Evolutionary conservation across 2,329 filamentous ascomycete genomes (phyloP).

Genomic region (Colletotrichum sp.): DNA sequence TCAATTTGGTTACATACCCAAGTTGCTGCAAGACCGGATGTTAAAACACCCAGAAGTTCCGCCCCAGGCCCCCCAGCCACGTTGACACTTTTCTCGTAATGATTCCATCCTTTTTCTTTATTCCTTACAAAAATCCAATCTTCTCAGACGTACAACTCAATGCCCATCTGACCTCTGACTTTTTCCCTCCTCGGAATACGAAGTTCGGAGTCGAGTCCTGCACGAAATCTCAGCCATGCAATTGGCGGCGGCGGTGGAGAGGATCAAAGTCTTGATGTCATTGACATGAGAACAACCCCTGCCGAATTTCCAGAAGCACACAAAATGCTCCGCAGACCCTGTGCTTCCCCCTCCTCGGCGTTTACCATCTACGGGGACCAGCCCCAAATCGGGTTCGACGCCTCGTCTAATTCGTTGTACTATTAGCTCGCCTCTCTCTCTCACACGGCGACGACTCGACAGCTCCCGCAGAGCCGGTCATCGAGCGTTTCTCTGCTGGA

Average conservation of each 20-base stretch:
- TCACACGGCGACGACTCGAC: not conserved
- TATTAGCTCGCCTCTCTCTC: not conserved
- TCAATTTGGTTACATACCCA: not conserved
- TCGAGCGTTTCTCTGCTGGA: slow-evolving; percentile 1
- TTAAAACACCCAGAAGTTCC: not conserved
- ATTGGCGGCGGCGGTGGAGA: not conserved
- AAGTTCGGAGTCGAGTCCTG: not conserved
- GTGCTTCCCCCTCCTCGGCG: not conserved
- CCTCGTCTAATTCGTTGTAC: not conserved
- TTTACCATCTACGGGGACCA: not conserved
- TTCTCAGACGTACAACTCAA: not conserved
- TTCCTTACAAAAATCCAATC: not conserved
- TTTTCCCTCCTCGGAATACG: not conserved
- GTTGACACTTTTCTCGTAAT: not conserved
- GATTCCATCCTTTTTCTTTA: not conserved
- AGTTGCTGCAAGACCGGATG: not conserved
- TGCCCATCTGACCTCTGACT: not conserved
- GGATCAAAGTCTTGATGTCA: slow-evolving; percentile 17
- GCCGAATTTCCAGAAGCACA: not conserved
- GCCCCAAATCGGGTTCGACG: not conserved
- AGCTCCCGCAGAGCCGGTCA: not conserved
- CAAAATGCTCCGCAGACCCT: not conserved
- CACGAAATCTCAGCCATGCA: not conserved
- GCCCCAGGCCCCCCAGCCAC: not conserved
- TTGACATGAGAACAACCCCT: not conserved